Percentiles rank a stretch among this genome's conserved stretches.
Conservation (phyloP, 2,329 filamentous ascomycete genomes). For the Ophiobolus disseminans region DNA sequence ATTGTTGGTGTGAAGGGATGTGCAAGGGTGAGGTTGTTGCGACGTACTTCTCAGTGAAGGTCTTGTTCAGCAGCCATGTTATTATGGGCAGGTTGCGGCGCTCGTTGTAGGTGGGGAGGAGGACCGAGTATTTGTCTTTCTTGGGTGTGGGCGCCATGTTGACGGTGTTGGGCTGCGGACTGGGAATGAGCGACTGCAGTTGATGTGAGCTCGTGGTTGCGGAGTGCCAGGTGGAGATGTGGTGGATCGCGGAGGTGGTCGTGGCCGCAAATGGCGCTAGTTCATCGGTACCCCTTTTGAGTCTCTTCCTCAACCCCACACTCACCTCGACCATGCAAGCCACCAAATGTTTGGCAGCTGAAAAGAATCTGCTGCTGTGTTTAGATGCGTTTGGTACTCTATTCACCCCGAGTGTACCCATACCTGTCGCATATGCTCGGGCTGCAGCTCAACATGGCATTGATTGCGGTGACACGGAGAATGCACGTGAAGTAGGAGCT, state of each 20-base stretch:
- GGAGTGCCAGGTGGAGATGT: slow-evolving; percentile 15
- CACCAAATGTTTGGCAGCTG: slow-evolving; percentile 14
- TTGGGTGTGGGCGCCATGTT: slow-evolving; percentile 44
- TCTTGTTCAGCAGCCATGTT: slow-evolving; percentile 90
- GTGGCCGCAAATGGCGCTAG: slow-evolving; percentile 25
- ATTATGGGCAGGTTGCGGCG: slow-evolving; percentile 96
- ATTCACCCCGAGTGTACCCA: slow-evolving; percentile 60
- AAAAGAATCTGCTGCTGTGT: slow-evolving; percentile 62
- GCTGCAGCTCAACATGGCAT: slow-evolving; percentile 62
- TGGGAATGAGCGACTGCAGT: slow-evolving; percentile 41
- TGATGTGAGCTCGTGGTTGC: slow-evolving; percentile 16
- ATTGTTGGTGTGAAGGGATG: neutral
- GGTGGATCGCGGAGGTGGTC: slow-evolving; percentile 31
- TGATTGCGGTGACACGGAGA: slow-evolving; percentile 48
- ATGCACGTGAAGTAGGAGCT: slow-evolving; percentile 33
- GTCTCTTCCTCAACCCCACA: slow-evolving; percentile 6
- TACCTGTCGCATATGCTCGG: slow-evolving; percentile 62
- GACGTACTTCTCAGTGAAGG: slow-evolving; percentile 83
- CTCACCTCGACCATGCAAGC: slow-evolving; percentile 17
- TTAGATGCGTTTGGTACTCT: slow-evolving; percentile 73
- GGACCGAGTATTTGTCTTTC: slow-evolving; percentile 90
- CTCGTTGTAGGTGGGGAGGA: slow-evolving; percentile 98
- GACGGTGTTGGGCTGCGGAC: slow-evolving; percentile 20
- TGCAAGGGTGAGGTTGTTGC: slow-evolving; percentile 9
- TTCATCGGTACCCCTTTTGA: slow-evolving; percentile 30